Evolutionary conservation across 2,329 filamentous ascomycete genomes (phyloP).

Genomic region (Epichloe sylvatica): DNA sequence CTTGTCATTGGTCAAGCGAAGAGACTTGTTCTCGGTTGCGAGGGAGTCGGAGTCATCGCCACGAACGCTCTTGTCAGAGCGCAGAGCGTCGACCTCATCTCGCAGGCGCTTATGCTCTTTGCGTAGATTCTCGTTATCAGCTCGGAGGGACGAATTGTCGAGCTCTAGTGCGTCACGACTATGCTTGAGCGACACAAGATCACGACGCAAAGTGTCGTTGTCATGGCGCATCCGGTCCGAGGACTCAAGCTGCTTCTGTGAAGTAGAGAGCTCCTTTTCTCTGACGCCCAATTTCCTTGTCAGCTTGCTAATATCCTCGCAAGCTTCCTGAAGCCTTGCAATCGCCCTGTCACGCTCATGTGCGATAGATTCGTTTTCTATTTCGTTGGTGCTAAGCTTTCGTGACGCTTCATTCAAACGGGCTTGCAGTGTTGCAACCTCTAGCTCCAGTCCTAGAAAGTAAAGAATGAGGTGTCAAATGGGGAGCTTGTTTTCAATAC

Average conservation of each 20-base stretch:
- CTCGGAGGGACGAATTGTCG: conserved; percentile 28
- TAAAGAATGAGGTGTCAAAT: not conserved
- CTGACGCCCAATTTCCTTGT: conserved; percentile 28
- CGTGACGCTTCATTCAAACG: conserved; percentile 49
- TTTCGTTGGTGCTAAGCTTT: conserved; percentile 47
- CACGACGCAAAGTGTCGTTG: conserved; percentile 26
- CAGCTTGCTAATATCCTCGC: conserved; percentile 39
- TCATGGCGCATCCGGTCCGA: conserved; percentile 25
- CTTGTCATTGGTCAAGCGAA: conserved; percentile 27
- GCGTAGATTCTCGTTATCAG: conserved; percentile 26
- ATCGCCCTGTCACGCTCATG: conserved; percentile 53
- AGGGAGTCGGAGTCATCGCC: conserved; percentile 26
- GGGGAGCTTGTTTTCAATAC: not conserved
- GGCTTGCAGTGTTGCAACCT: conserved; percentile 45
- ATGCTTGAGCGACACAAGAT: conserved; percentile 26
- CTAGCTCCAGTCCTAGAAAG: conserved; percentile 41
- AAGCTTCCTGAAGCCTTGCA: conserved; percentile 47
- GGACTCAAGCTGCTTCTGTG: conserved; percentile 27
- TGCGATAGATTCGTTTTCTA: conserved; percentile 46
- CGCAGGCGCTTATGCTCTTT: conserved; percentile 23
- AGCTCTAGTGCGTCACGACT: conserved; percentile 22
- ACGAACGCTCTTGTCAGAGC: conserved; percentile 26
- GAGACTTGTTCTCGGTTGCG: conserved; percentile 29
- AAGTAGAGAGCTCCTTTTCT: conserved; percentile 28
- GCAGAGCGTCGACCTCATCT: conserved; percentile 27